phyloP scores from a whole-genome alignment of 352 stramenopile species.

The Phytophthora citrophthora region DNA sequence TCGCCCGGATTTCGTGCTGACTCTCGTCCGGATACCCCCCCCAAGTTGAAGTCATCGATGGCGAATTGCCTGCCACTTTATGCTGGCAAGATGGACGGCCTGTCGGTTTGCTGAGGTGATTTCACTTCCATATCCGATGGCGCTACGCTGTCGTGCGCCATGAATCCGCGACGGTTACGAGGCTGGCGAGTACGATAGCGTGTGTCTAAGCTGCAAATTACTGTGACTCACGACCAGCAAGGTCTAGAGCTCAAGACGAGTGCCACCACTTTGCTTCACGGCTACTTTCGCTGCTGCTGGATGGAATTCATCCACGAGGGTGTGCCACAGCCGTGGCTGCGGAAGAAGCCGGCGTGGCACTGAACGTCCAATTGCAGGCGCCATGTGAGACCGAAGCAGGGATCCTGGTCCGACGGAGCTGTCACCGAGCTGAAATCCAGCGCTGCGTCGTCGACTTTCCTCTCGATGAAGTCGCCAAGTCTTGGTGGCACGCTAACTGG shows the following conservation, averaged over 20 bases:
- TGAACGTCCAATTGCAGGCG: slow-evolving; percentile 13
- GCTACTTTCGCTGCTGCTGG: neutral
- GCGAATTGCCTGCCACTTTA: slow-evolving; percentile 7
- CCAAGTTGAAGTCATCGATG: slow-evolving; percentile 25
- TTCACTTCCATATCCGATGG: slow-evolving; percentile 4
- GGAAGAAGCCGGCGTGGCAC: slow-evolving; percentile 25
- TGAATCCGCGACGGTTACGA: slow-evolving; percentile 12
- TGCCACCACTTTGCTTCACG: slow-evolving; percentile 8
- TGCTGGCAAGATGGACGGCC: neutral
- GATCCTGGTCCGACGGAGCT: slow-evolving; percentile 7
- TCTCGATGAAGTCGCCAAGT: slow-evolving; percentile 14
- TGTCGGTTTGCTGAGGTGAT: slow-evolving; percentile 15
- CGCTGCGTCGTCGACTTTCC: slow-evolving; percentile 18
- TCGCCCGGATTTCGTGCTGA: slow-evolving; percentile 18
- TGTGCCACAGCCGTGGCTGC: neutral
- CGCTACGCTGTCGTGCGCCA: slow-evolving; percentile 1
- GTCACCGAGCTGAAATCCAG: slow-evolving; percentile 14
- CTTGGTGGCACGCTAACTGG: neutral
- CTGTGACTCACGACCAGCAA: slow-evolving; percentile 1
- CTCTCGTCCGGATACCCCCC: slow-evolving; percentile 33
- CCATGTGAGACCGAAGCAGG: slow-evolving; percentile 6
- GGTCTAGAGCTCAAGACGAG: neutral
- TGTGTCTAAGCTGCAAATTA: slow-evolving; percentile 5
- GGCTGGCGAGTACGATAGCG: neutral
- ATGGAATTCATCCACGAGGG: slow-evolving; percentile 18